Base-by-base conservation (phyloP, 306 rosid species). In the Psophocarpus tetragonolobus region DNA sequence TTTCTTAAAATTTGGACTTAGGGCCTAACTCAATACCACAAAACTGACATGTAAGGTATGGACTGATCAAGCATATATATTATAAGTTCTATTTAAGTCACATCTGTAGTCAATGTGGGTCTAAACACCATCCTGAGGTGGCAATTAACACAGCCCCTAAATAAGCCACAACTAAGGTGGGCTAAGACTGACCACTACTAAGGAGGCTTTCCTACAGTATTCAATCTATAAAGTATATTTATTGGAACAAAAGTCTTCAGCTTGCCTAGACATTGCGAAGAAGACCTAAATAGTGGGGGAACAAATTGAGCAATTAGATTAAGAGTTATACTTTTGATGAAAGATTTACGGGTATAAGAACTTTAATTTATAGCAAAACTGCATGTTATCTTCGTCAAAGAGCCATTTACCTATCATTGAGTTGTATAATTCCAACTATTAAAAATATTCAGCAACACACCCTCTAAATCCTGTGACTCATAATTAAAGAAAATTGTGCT, bases 261-360 rank as follows among this genome's bases (percentile, higher is more conserved):
- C 64, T 26, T n/a, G 67, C 61, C 48, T 18, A n/a, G 32, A 2
- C 2, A 1, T 36, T 66, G 56, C 30, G 10, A 36, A 54, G n/a
- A 77, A 51, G 21, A 41, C 67, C 64, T 54, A 29, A 68, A 77
- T 53, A 47, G 27, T 50, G 56, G 44, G 14, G 44, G 33, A 32
- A 13, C 3, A 14, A 29, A 58, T 20, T n/a, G 62, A 44, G 11
- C 36, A 39, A 33, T 38, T 53, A 39, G 45, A 67, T 68, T 54
- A n/a, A 26, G 32, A 29, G 35, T 33, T 20, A 56, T 53, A 48
- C 54, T 54, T 68, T 53, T 18, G 45, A 67, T 67, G 33, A 56
- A 77, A 24, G 50, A 62, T 75, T 54, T 54, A 67, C 42, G 0
- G 58, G 33, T 9, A 38, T 33, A 54, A 30, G 36, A 62, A 45